Base-by-base conservation (phyloP, 2,329 filamentous ascomycete genomes). In the Monilinia polystroma region DNA sequence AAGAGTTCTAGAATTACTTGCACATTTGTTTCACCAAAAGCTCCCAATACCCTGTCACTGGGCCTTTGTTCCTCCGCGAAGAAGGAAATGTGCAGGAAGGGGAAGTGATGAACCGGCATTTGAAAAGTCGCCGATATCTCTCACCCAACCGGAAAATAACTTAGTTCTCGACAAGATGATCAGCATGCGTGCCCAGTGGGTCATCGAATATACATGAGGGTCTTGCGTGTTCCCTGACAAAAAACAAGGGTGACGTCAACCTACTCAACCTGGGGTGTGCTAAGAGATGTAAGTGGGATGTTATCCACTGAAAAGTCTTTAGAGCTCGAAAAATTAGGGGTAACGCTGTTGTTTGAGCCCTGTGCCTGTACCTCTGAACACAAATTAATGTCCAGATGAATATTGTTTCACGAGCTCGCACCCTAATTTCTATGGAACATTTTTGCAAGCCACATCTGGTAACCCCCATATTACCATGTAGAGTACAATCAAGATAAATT, bases 11-110 rank as follows among this genome's bases (percentile, higher is more conserved):
- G 35, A 45, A 29, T 20, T 49, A 41, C 20, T 45, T 11, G 26
- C 41, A 26, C 26, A 26, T 29, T 51, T 38, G 63, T 64, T 64
- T 57, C 41, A 64, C 3, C 35, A 57, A 49, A 23, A 41, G n/a
- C 43, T 23, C 16, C 20, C 11, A 10, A n/a, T 26, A 23, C 52
- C 62, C 38, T 58, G 41, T 29, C 16, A 29, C 47, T 58, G 23
- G 23, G 18, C 32, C 38, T 58, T 10, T 18, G 18, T 45, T 58
- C 41, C 56, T 47, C 56, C 41, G 45, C 41, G 23, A 14, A 14
- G 47, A 29, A 58, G 18, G 1, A 29, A 45, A 45, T 32, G 26
- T 18, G 8, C 16, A 32, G 23, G 29, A 43, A 18, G 41, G 47
- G 41, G 18, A 32, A 47, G 16, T 58, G 41, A 58, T 32, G 16